Conservation (phyloP, 768 basidiomycete species). For the Trametes gibbosa region DNA sequence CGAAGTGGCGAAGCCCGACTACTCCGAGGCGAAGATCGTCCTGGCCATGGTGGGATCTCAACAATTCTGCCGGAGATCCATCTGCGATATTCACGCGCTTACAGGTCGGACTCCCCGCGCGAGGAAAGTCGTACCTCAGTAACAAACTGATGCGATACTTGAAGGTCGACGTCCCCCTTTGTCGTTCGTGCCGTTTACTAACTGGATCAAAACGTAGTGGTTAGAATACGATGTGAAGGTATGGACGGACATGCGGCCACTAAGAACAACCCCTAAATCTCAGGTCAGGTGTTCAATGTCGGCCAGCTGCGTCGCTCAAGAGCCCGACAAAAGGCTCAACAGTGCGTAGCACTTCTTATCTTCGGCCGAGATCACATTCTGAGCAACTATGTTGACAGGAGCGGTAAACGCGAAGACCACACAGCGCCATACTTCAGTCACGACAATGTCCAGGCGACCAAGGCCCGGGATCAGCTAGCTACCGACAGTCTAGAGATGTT, state of each 20-base stretch:
- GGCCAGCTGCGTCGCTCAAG: conserved; percentile 89
- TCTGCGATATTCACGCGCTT: background rate
- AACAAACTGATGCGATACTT: conserved; percentile 98
- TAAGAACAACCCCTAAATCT: background rate
- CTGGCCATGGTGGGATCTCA: conserved; percentile 78
- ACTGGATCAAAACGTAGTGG: too few relatives aligned
- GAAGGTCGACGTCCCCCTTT: conserved; percentile 69
- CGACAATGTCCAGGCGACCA: conserved; percentile 73
- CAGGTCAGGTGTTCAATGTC: conserved; percentile 88
- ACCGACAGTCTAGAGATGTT: conserved; percentile 93
- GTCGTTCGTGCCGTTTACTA: too few relatives aligned
- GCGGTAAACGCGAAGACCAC: conserved; percentile 88
- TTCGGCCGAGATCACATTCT: too few relatives aligned
- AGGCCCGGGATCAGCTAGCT: conserved; percentile 77
- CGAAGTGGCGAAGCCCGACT: conserved; percentile 92
- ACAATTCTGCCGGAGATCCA: background rate
- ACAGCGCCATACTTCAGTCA: conserved; percentile 89
- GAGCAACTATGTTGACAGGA: conserved; percentile 37
- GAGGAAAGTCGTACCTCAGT: conserved; percentile 97
- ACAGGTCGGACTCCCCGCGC: conserved; percentile 94
- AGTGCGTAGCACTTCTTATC: conserved; percentile 40
- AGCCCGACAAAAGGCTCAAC: conserved; percentile 75
- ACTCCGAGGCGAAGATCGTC: conserved; percentile 97
- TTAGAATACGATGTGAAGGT: conserved; percentile 96
- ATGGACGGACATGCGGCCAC: background rate